Percentiles rank a stretch among this genome's conserved stretches.
phyloP scores from a whole-genome alignment of 1,284 basidiomycete species.

The Rhodotorula glutinis region DNA sequence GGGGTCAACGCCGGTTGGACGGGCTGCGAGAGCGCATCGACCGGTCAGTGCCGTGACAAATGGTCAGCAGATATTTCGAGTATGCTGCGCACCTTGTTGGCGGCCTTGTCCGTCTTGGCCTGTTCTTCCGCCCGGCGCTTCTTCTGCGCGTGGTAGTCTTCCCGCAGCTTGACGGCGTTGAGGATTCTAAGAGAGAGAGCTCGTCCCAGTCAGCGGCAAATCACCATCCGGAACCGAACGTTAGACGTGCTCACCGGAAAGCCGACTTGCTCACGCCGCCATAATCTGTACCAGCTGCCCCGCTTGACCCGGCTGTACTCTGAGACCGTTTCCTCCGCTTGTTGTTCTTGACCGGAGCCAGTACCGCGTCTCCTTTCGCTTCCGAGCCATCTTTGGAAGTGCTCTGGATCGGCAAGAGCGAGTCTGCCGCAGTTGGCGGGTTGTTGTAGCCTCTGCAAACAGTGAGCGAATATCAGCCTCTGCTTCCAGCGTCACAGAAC shows the following conservation, averaged over 20 bases:
- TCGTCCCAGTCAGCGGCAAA: neutral
- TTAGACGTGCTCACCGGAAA: conserved; percentile 12
- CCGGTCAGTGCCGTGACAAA: neutral
- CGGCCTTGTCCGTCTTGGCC: conserved; percentile 18
- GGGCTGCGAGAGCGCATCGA: neutral
- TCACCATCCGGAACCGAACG: too few relatives aligned
- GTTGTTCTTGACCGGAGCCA: conserved; percentile 17
- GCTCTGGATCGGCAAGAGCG: conserved; percentile 25
- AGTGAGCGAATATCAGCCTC: neutral
- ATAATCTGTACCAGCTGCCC: neutral
- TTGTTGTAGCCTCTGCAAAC: conserved; percentile 26
- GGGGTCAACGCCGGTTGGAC: conserved; percentile 12
- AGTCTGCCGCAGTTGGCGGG: conserved; percentile 27
- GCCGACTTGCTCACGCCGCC: conserved; percentile 31
- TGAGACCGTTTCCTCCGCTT: conserved; percentile 14
- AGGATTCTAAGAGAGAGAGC: conserved; percentile 14
- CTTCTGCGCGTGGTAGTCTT: conserved; percentile 37
- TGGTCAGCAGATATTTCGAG: neutral
- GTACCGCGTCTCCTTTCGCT: neutral
- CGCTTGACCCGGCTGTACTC: neutral
- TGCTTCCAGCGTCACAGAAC: neutral
- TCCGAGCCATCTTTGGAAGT: neutral
- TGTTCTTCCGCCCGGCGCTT: conserved; percentile 35
- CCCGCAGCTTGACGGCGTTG: conserved; percentile 32
- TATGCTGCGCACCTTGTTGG: conserved; percentile 3